Percentiles rank a stretch among this genome's conserved stretches.
phyloP scores from a whole-genome alignment of 2,329 filamentous ascomycete genomes.

The Ophiostoma quercus region DNA sequence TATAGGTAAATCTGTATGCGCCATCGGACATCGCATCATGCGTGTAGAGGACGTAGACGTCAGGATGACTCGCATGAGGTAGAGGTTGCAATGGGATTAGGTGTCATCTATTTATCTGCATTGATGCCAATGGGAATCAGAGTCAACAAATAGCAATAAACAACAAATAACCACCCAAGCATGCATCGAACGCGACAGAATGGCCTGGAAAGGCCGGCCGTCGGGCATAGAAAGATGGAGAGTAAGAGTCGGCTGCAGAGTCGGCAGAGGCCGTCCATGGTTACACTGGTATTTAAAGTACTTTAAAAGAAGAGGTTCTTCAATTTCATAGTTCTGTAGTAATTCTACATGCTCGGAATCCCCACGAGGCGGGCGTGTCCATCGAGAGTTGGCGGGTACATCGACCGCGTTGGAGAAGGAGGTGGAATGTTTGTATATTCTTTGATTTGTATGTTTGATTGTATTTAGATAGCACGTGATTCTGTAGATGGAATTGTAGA shows the following conservation, averaged over 20 bases:
- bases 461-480: background rate
- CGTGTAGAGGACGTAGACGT: background rate
- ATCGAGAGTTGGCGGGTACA: conserved; percentile 8
- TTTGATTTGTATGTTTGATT: background rate
- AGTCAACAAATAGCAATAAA: too few relatives aligned
- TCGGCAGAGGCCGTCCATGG: background rate
- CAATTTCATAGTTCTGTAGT: background rate
- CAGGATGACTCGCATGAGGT: background rate
- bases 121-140: too few relatives aligned
- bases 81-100: too few relatives aligned
- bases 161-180: too few relatives aligned
- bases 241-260: background rate
- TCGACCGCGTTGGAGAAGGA: background rate
- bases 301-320: background rate
- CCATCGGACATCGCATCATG: background rate
- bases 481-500: background rate
- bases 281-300: background rate
- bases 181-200: background rate
- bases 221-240: background rate
- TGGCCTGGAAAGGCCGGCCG: background rate
- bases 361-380: background rate
- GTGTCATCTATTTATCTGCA: too few relatives aligned
- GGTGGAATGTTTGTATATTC: background rate
- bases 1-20: too few relatives aligned
- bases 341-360: background rate